Evolutionary conservation across 1,139 yeast species (phyloP).

Genomic region (Candida dubliniensis): DNA sequence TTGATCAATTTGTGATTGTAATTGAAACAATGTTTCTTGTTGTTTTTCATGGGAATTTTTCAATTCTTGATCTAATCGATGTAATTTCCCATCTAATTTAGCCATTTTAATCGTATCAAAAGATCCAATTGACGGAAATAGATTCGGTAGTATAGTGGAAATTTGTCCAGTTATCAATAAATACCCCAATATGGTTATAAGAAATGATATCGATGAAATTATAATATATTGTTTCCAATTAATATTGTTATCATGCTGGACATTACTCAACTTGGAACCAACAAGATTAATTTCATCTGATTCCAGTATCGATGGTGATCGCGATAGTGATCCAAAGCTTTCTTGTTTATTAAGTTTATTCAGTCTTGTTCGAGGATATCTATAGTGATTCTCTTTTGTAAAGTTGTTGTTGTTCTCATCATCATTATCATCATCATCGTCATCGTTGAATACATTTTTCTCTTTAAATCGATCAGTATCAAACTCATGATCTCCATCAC

Average conservation of each 20-base stretch:
- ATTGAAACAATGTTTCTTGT: not conserved
- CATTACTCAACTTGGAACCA: too few species aligned
- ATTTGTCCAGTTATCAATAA: too few species aligned
- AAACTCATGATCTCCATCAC: conserved; percentile 3
- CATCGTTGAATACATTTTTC: conserved; percentile 6
- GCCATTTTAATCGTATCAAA: not conserved
- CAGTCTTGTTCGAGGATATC: not conserved
- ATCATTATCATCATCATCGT: conserved; percentile 1
- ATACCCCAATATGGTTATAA: too few species aligned
- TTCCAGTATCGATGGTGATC: too few species aligned
- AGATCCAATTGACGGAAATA: not conserved
- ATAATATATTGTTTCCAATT: too few species aligned
- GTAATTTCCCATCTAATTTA: conserved; percentile 6
- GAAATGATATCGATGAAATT: too few species aligned
- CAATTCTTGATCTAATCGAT: conserved; percentile 6
- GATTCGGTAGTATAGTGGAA: not conserved
- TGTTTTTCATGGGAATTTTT: not conserved
- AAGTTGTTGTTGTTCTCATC: not conserved
- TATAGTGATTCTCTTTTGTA: too few species aligned
- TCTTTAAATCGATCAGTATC: conserved; percentile 5
- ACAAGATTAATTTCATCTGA: too few species aligned
- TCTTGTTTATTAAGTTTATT: too few species aligned
- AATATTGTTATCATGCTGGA: too few species aligned
- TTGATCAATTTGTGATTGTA: conserved; percentile 4
- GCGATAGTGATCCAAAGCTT: too few species aligned